These are phyloP conservation scores for Mycena capillaripes DNA, from an alignment of 768 basidiomycete species.

Conservation along the genomic window DNA sequence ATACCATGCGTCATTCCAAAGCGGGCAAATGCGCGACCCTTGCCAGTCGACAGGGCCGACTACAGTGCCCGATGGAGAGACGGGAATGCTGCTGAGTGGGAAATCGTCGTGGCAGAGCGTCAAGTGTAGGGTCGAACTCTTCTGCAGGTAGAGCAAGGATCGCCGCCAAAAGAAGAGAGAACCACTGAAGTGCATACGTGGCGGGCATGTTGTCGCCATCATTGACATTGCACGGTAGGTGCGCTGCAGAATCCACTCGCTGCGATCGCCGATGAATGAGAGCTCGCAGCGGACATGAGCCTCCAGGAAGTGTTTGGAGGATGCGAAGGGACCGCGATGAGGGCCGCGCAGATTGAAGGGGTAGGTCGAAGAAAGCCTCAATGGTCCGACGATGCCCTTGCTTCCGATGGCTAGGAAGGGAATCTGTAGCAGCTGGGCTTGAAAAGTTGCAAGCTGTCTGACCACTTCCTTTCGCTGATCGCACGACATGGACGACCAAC, in stretches of 20 bases:
- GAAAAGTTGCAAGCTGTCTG: neutral
- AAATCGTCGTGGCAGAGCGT: slow-evolving; percentile 15
- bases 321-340: too few relatives aligned
- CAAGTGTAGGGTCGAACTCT: neutral
- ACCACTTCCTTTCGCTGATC: neutral
- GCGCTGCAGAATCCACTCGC: too few relatives aligned
- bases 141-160: neutral
- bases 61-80: neutral
- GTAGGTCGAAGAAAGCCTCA: too few relatives aligned
- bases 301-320: too few relatives aligned
- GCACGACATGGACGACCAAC: neutral
- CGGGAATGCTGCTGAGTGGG: slow-evolving; percentile 1
- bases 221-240: too few relatives aligned
- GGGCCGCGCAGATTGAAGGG: too few relatives aligned
- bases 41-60: slow-evolving; percentile 27
- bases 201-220: neutral
- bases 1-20: neutral
- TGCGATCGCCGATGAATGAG: too few relatives aligned
- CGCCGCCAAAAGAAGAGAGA: neutral
- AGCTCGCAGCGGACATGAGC: too few relatives aligned
- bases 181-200: slow-evolving; percentile 1
- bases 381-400: neutral
- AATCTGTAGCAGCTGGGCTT: neutral
- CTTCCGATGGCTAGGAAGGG: neutral
- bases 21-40: slow-evolving; percentile 8